Evolutionary conservation across 768 basidiomycete species (phyloP).

Genomic region (Pulveroboletus ravenelii): DNA sequence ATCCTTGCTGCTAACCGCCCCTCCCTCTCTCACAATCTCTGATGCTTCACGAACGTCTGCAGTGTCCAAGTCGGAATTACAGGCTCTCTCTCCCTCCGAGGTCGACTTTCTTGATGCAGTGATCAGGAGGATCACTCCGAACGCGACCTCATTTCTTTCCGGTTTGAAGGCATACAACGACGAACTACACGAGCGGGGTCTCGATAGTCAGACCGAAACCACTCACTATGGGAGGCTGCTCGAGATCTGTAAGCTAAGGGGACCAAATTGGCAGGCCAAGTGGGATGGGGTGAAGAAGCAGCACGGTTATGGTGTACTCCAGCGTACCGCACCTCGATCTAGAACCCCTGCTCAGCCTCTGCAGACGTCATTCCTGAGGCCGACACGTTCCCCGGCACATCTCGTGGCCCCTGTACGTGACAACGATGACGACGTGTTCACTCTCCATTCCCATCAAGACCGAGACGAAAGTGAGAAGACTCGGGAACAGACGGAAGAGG

Average conservation of each 20-base stretch:
- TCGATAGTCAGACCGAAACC: slow-evolving; percentile 75
- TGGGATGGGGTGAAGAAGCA: slow-evolving; percentile 69
- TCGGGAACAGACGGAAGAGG: slow-evolving; percentile 17
- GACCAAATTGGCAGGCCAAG: slow-evolving; percentile 75
- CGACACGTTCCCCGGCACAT: slow-evolving; percentile 22
- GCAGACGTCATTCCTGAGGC: slow-evolving; percentile 13
- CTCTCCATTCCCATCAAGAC: slow-evolving; percentile 41
- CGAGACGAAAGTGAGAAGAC: slow-evolving; percentile 25
- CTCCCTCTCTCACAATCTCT: slow-evolving; percentile 5
- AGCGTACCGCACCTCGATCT: slow-evolving; percentile 12
- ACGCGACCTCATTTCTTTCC: slow-evolving; percentile 70
- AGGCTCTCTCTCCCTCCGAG: slow-evolving; percentile 48
- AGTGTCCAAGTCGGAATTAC: slow-evolving; percentile 45
- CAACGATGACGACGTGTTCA: slow-evolving; percentile 39
- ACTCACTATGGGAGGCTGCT: slow-evolving; percentile 77
- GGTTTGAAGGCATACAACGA: slow-evolving; percentile 87
- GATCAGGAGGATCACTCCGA: slow-evolving; percentile 58
- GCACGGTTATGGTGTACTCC: slow-evolving; percentile 36
- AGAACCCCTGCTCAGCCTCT: slow-evolving; percentile 17
- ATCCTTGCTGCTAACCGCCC: slow-evolving; percentile 18
- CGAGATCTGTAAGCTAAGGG: slow-evolving; percentile 78
- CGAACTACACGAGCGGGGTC: slow-evolving; percentile 63
- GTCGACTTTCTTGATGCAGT: slow-evolving; percentile 73
- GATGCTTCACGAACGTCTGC: slow-evolving; percentile 41
- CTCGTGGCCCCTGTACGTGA: slow-evolving; percentile 28